A percentile compares a stretch with the other conserved stretches of the same genome.
Conservation (phyloP, 2,329 filamentous ascomycete species). For the Tolypocladium pustulatum region DNA sequence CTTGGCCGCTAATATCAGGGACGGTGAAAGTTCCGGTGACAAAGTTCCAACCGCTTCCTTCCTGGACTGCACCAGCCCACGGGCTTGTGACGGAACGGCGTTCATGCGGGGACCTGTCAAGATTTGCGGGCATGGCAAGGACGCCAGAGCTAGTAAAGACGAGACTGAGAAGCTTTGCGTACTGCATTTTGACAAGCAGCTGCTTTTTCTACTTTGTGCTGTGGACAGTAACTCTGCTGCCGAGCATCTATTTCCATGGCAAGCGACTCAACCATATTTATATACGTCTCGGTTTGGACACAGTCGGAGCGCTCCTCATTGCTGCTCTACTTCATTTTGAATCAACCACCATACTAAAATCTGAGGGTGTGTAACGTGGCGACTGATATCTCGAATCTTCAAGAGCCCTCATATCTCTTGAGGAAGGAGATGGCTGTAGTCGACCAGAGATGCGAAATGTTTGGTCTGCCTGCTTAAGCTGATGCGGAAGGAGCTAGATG, state of each 20-base stretch:
- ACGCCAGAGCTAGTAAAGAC: background rate
- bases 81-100: background rate
- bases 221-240: background rate
- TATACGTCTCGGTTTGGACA: background rate
- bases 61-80: background rate
- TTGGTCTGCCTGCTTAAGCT: background rate
- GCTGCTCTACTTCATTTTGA: background rate
- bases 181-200: background rate
- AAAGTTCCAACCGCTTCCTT: background rate
- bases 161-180: background rate
- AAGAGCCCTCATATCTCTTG: background rate
- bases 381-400: background rate
- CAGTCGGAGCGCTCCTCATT: background rate
- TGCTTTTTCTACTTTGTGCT: fast-evolving
- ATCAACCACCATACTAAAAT: background rate
- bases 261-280: background rate
- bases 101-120: background rate
- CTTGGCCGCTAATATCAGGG: background rate
- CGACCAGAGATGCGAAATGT: background rate
- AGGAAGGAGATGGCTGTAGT: background rate
- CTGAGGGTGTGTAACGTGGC: background rate
- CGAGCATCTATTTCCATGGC: background rate
- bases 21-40: background rate
- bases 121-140: background rate
- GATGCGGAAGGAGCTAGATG: background rate